Percentiles rank a stretch among this genome's conserved stretches.
phyloP scores from a whole-genome alignment of 257 asterid species.

The Capsicum pubescens region DNA sequence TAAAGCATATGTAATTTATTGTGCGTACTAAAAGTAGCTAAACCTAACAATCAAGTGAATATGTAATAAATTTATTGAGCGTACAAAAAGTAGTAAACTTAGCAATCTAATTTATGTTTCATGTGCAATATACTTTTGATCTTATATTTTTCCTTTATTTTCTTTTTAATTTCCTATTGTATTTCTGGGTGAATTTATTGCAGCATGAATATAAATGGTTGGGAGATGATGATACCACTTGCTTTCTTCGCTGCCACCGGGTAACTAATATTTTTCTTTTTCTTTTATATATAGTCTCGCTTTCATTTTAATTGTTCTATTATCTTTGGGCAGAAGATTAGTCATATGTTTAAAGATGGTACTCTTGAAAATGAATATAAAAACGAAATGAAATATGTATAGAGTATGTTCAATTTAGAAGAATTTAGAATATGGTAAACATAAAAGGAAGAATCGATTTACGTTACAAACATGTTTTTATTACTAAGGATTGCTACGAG shows the following conservation, averaged over 20 bases:
- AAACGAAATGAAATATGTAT: too few species aligned
- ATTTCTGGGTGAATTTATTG: neutral
- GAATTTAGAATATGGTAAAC: neutral
- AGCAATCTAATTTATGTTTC: neutral
- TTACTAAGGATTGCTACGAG: too few species aligned
- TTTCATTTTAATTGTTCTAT: neutral
- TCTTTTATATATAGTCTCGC: neutral
- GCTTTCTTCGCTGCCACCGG: constrained; percentile 66
- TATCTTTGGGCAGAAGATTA: neutral
- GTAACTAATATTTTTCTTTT: constrained; percentile 28
- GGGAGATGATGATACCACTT: constrained; percentile 64
- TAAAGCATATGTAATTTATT: too few species aligned
- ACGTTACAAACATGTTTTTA: neutral
- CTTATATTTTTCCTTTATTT: neutral
- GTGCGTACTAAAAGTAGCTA: too few species aligned
- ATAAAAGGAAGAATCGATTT: neutral
- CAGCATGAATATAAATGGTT: constrained; percentile 58
- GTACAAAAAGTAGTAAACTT: neutral
- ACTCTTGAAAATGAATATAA: too few species aligned
- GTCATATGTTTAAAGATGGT: too few species aligned
- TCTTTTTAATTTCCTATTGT: neutral
- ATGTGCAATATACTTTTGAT: too few species aligned
- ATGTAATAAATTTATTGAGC: neutral
- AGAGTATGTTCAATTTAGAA: neutral
- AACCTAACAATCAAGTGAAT: too few species aligned